Evolutionary conservation across 306 rosid species (phyloP).

Genomic region (Castanopsis chinensis): DNA sequence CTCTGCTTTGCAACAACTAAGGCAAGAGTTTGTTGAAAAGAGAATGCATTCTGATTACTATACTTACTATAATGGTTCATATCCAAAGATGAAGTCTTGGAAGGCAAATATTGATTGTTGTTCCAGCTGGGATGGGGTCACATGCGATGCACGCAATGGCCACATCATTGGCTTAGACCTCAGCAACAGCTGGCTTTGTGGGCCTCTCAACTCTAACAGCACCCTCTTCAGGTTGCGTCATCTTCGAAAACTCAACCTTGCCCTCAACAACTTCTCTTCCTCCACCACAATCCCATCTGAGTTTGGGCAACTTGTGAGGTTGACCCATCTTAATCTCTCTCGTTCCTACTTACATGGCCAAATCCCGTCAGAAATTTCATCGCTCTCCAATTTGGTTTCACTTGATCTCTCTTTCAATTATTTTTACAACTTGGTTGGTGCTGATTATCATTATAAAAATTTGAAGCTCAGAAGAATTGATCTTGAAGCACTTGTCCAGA

Average conservation of each 20-base stretch:
- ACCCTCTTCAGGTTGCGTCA: conserved; percentile 3
- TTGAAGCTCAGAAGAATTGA: too few species aligned
- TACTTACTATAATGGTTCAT: not conserved
- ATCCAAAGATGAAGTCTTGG: conserved; percentile 23
- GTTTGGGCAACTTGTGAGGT: conserved; percentile 9
- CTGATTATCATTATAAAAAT: rapidly evolving
- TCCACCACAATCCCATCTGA: conserved; percentile 11
- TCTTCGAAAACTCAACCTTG: conserved; percentile 24
- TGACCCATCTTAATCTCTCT: conserved; percentile 17
- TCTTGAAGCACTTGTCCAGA: too few species aligned
- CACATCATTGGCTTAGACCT: conserved; percentile 21
- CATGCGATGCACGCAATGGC: not conserved
- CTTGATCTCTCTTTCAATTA: too few species aligned
- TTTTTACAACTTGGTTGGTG: rapidly evolving
- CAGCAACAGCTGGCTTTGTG: conserved; percentile 4
- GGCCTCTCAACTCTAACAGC: conserved; percentile 11
- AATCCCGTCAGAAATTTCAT: rapidly evolving
- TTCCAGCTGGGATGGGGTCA: conserved; percentile 12
- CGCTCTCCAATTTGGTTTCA: not conserved
- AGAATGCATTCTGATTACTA: too few species aligned
- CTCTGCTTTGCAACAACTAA: too few species aligned
- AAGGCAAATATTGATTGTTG: conserved; percentile 7
- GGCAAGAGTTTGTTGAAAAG: too few species aligned
- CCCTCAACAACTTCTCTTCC: conserved; percentile 2
- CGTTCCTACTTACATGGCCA: rapidly evolving